These are phyloP conservation scores for Setaria italica DNA, from an alignment of 202 grass and related monocot genomes.

Conservation along the genomic window DNA sequence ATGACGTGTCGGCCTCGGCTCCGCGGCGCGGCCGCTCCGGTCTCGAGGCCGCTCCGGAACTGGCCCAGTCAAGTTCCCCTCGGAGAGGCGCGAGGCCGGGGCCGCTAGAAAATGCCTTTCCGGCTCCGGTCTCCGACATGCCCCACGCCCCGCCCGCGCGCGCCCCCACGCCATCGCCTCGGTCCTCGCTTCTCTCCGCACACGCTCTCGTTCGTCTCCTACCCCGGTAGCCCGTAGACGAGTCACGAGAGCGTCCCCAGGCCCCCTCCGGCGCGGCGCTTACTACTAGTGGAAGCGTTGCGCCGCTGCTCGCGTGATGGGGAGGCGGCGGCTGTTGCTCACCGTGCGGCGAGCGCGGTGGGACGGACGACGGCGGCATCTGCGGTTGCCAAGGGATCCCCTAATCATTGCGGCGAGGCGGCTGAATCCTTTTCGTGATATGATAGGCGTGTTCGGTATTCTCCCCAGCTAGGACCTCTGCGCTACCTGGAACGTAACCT, in stretches of 20 bases:
- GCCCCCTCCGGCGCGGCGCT: background rate
- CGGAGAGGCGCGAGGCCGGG: background rate
- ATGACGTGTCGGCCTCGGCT: background rate
- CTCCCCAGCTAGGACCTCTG: background rate
- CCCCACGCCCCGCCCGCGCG: slow-evolving; percentile 33
- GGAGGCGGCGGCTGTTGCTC: background rate
- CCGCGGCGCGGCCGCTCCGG: background rate
- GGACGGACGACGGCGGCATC: background rate
- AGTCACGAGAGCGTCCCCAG: no score
- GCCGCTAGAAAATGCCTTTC: background rate
- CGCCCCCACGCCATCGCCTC: slow-evolving; percentile 19
- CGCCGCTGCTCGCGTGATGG: background rate
- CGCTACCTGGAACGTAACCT: slow-evolving; percentile 9
- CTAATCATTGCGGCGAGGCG: slow-evolving; percentile 23
- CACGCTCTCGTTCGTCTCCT: background rate
- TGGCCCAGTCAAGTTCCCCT: background rate
- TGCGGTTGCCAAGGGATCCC: slow-evolving; percentile 23
- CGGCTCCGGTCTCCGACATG: slow-evolving; percentile 39
- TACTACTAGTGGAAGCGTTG: background rate
- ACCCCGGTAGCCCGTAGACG: no score
- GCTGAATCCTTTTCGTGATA: slow-evolving; percentile 3
- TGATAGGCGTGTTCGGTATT: background rate
- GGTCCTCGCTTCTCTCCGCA: background rate
- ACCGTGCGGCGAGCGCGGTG: background rate
- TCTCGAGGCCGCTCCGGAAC: slow-evolving; percentile 10